Base-by-base conservation (phyloP, 441 rosid genomes). In the Sinapis alba region DNA sequence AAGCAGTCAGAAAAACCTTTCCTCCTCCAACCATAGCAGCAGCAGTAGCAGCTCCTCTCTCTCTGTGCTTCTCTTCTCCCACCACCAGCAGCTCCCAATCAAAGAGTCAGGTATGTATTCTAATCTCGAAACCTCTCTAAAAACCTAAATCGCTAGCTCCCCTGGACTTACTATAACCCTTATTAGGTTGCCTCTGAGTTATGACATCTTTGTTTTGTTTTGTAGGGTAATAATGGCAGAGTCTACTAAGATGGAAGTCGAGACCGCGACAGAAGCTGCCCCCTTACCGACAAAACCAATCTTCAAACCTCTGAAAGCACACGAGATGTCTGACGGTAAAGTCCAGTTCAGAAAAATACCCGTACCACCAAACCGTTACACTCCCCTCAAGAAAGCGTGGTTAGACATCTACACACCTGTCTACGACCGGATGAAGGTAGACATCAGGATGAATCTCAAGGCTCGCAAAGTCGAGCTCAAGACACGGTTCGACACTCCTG, bases 361-460 rank as follows among this genome's bases (percentile, higher is more conserved):
- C 0, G 97, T 94, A 18, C 96, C 97, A 0, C 93, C 94, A 4
- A 91, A 90, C 72, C 83, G 96, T 36, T 91, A 87, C 80, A 60
- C 96, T 0, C 96, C 97, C 13, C 87, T 89, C 62, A 91, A 87
- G 90, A 93, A 91, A 74, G 84, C 80, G 1, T 93, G 98, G 96
- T 77, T 88, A 89, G 94, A 88, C 15, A 89, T 91, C 74, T 93
- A 87, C 80, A 74, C 88, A 3, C 94, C 93, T 0, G 66, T 93
- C 4, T 86, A 83, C 58, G 91, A 93, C 51, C 92, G 88, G 62
- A 90, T 93, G 98, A 91, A 86, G 81, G 62, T 93, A 13, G 98
- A 91, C 77, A 77, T 93, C 38, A 89, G 91, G 5, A 94, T 94
- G 94, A 89, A 91, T 62, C 87, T 89, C 78, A 94, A 88, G 77